Evolutionary conservation across 2,329 filamentous ascomycete genomes (phyloP).

Genomic region (Diaporthe australafricana): DNA sequence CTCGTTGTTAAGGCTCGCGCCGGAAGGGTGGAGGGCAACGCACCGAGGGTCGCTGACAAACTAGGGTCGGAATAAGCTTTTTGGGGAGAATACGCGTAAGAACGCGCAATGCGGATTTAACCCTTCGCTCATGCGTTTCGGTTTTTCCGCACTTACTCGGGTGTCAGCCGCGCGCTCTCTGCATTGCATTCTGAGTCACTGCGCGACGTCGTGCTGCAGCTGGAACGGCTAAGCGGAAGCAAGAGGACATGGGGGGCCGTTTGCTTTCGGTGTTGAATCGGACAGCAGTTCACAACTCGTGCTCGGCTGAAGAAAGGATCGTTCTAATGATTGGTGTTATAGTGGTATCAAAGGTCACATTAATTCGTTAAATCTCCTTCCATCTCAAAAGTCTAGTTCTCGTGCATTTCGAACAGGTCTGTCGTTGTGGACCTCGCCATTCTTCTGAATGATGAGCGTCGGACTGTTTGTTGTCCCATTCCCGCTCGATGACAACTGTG

Average conservation of each 20-base stretch:
- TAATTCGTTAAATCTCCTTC: background rate
- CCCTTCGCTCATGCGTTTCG: background rate
- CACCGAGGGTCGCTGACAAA: background rate
- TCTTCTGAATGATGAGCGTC: slow-evolving; percentile 19
- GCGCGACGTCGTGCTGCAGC: background rate
- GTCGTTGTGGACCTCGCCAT: background rate
- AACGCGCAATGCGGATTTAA: slow-evolving; percentile 21
- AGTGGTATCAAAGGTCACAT: background rate
- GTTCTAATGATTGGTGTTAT: background rate
- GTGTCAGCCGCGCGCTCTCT: background rate
- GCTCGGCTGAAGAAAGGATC: background rate
- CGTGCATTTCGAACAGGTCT: background rate
- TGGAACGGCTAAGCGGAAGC: background rate
- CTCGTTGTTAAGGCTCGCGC: slow-evolving; percentile 13
- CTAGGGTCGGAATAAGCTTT: slow-evolving; percentile 14
- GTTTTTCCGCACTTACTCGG: background rate
- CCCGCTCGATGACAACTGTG: background rate
- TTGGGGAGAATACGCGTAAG: background rate
- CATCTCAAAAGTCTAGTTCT: background rate
- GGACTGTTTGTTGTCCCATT: background rate
- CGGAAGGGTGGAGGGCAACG: slow-evolving; percentile 13
- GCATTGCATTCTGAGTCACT: background rate
- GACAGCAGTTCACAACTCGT: background rate
- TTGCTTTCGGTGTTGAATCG: background rate
- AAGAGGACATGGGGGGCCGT: background rate